Evolutionary conservation across 176 grass and related monocot genomes (phyloP).

Genomic region (Cenchrus americanus): DNA sequence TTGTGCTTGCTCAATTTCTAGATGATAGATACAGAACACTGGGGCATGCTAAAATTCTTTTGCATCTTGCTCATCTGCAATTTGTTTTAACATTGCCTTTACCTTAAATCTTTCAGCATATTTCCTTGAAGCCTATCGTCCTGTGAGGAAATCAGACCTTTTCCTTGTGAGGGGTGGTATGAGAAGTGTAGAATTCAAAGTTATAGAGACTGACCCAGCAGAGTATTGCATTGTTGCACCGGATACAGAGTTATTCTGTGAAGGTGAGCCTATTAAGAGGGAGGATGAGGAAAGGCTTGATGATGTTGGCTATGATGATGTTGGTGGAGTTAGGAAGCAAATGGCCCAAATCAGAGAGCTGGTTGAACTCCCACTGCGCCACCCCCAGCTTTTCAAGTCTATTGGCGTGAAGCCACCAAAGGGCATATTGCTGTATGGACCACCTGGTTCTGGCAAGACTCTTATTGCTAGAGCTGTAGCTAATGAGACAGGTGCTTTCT

Average conservation of each 20-base stretch:
- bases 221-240: conserved; percentile 88
- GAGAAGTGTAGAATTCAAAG: conserved; percentile 90
- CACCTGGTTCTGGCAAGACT: conserved; percentile 87
- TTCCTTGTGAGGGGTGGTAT: conserved; percentile 88
- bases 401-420: conserved; percentile 88
- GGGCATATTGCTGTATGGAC: conserved; percentile 76
- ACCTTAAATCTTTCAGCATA: conserved; percentile 56
- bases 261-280: conserved; percentile 83
- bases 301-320: conserved; percentile 85
- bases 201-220: conserved; percentile 76
- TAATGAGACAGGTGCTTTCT: conserved; percentile 89
- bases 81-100: conserved; percentile 12
- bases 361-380: conserved; percentile 64
- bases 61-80: neutral
- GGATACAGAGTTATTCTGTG: conserved; percentile 88
- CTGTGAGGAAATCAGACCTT: conserved; percentile 77
- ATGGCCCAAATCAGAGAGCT: conserved; percentile 87
- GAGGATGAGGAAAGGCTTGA: conserved; percentile 86
- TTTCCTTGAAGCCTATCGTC: conserved; percentile 83
- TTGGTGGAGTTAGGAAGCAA: conserved; percentile 86
- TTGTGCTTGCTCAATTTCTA: neutral
- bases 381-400: conserved; percentile 67
- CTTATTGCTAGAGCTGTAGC: conserved; percentile 81
- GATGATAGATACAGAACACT: neutral
- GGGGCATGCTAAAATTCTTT: neutral